Evolutionary conservation across 129 eudicot species (phyloP), one percentile per base, ranked within the genome.

Genomic region (Deinandra increscens): DNA sequence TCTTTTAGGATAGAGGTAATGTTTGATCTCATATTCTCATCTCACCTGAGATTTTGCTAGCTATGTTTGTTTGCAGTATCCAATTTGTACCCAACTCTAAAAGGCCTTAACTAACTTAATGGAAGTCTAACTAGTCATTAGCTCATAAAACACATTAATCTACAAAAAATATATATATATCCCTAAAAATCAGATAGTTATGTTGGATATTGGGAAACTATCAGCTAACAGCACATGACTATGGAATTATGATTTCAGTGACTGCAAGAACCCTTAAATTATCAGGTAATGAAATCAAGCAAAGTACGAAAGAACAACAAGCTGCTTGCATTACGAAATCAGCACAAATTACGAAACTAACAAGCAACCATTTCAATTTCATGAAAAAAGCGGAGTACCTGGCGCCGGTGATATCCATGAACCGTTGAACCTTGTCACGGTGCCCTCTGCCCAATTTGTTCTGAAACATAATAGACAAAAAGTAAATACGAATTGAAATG

Each of bases 371-470:
- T 14, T 15, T 60, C 12, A 60, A n/a, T n/a, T n/a, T n/a, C n/a
- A n/a, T 60, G 66, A 34, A 15, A 34, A 34, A 1, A 55, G 43
- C 8, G 33, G 13, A 12, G 6, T 68, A 85, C 97, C 94, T 91
- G n/a, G 90, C 85, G 6, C 96, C 96, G 68, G 97, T 91, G 31
- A 91, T 88, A 6, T 84, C 29, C 75, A 84, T 74, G 71, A 91
- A 83, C 65, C 86, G 97, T 72, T 91, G 96, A 71, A 84, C 85
- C 77, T 91, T 91, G 81, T 91, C 97, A 4, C 97, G 94, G 60
- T 88, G 84, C 17, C 94, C 90, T 77, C 88, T 84, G 2, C 97
- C 90, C 72, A 91, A 45, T 75, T 88, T 91, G 80, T 91, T 91
- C 97, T 88, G 87, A 33, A 63, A 78, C 19, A 36, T 13, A 18